These are phyloP conservation scores for Solanum gracilifrons DNA, from an alignment of 257 asterid genomes.

Conservation along the genomic window DNA sequence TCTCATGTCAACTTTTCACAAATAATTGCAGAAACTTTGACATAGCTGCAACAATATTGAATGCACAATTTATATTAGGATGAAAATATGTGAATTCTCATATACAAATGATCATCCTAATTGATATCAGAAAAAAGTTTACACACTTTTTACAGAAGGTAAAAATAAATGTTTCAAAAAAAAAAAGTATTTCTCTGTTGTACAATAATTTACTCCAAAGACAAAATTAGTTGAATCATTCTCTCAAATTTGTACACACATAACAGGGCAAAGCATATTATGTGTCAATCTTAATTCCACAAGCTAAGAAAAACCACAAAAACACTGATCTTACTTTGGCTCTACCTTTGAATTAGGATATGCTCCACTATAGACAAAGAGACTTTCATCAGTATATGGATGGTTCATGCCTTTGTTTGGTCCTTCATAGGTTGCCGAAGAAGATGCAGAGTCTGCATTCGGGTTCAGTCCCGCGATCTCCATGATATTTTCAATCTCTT, in stretches of 20 bases:
- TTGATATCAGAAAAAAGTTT: neutral
- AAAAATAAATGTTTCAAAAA: neutral
- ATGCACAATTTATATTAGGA: neutral
- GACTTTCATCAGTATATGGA: slow-evolving; percentile 71
- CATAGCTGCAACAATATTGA: neutral
- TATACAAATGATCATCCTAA: neutral
- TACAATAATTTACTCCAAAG: neutral
- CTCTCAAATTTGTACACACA: neutral
- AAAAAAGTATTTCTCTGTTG: neutral
- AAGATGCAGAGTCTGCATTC: slow-evolving; percentile 57
- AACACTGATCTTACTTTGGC: slow-evolving; percentile 27
- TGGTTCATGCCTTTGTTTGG: slow-evolving; percentile 29
- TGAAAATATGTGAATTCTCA: neutral
- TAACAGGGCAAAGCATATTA: neutral
- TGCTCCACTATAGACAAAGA: slow-evolving; percentile 44
- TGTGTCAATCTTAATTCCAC: neutral
- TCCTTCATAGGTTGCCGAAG: slow-evolving; percentile 61
- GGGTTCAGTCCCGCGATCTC: slow-evolving; percentile 72
- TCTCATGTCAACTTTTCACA: neutral
- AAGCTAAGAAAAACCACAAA: neutral
- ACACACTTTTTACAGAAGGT: neutral
- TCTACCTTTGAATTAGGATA: slow-evolving; percentile 32
- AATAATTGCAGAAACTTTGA: neutral
- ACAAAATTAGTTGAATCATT: neutral
- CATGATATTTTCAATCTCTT: slow-evolving; percentile 71